Percentiles rank a stretch among this genome's conserved stretches.
Evolutionary conservation across 2,329 filamentous ascomycete genomes (phyloP).

Genomic region (Rhynchosporium secalis): DNA sequence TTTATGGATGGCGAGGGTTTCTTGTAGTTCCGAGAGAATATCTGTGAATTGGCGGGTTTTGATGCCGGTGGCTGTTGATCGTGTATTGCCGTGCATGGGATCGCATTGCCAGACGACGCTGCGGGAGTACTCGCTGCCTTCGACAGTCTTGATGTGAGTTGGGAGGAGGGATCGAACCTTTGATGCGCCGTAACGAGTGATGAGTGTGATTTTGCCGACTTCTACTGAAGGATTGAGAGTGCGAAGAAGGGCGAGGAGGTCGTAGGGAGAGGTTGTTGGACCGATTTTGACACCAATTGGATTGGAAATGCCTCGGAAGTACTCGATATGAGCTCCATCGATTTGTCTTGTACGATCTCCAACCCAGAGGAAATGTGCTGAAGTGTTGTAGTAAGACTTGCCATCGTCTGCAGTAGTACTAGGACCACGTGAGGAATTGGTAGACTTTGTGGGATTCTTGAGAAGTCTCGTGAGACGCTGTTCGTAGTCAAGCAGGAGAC

Average conservation of each 20-base stretch:
- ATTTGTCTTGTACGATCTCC: slow-evolving; percentile 94
- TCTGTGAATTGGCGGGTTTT: slow-evolving; percentile 92
- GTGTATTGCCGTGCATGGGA: slow-evolving; percentile 91
- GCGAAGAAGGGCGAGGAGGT: slow-evolving; percentile 77
- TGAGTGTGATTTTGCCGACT: slow-evolving; percentile 90
- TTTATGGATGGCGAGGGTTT: slow-evolving; percentile 82
- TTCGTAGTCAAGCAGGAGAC: slow-evolving; percentile 91
- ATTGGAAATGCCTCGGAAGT: slow-evolving; percentile 94
- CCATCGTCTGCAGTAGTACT: slow-evolving; percentile 27
- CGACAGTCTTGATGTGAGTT: slow-evolving; percentile 83
- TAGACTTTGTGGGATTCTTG: slow-evolving; percentile 55
- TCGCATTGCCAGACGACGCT: slow-evolving; percentile 95
- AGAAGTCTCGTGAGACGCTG: slow-evolving; percentile 78
- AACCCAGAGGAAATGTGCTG: slow-evolving; percentile 97
- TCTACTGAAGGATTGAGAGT: slow-evolving; percentile 81
- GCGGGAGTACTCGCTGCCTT: slow-evolving; percentile 66
- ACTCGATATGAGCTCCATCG: slow-evolving; percentile 92
- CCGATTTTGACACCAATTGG: slow-evolving; percentile 97
- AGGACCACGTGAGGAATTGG: background rate
- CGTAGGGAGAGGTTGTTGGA: slow-evolving; percentile 73
- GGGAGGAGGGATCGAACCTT: slow-evolving; percentile 77
- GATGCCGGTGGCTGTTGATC: slow-evolving; percentile 70
- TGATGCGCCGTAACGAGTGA: slow-evolving; percentile 86
- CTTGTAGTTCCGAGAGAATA: slow-evolving; percentile 83
- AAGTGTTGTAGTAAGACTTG: slow-evolving; percentile 83